phyloP scores from a whole-genome alignment of 2,329 filamentous ascomycete species.

The Fusarium sp. region DNA sequence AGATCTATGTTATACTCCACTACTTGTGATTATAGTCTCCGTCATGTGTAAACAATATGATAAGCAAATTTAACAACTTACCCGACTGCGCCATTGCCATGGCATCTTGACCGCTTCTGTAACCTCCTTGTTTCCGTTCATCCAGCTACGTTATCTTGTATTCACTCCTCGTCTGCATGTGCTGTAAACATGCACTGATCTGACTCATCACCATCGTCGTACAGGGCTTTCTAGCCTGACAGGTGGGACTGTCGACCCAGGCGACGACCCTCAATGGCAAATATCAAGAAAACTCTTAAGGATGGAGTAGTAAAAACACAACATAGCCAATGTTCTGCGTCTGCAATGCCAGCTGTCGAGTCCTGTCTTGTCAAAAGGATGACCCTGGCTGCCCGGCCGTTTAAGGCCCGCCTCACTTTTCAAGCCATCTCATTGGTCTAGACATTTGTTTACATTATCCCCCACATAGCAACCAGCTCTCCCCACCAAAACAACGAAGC shows the following conservation, averaged over 20 bases:
- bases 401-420: constrained; percentile 37
- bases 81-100: background rate
- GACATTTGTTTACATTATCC: constrained; percentile 58
- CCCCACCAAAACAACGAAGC: constrained; percentile 47
- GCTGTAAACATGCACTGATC: constrained; percentile 28
- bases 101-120: background rate
- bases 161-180: constrained; percentile 9
- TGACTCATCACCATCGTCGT: constrained; percentile 18
- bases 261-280: constrained; percentile 36
- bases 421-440: constrained; percentile 47
- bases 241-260: constrained; percentile 40
- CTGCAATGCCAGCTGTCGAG: constrained; percentile 49
- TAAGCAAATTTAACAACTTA: background rate
- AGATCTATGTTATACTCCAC: constrained; percentile 18
- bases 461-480: constrained; percentile 56
- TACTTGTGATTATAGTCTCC: constrained; percentile 8
- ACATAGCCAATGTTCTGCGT: background rate
- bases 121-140: background rate
- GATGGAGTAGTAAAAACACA: constrained; percentile 23
- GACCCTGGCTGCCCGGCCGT: constrained; percentile 27
- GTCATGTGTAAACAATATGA: constrained; percentile 12
- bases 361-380: constrained; percentile 45
- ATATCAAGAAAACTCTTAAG: constrained; percentile 9
- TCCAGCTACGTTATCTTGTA: background rate
- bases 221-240: constrained; percentile 25